Evolutionary conservation across 208 protist genomes (phyloP).

Genomic region (Endotrypanum monterogeii): DNA sequence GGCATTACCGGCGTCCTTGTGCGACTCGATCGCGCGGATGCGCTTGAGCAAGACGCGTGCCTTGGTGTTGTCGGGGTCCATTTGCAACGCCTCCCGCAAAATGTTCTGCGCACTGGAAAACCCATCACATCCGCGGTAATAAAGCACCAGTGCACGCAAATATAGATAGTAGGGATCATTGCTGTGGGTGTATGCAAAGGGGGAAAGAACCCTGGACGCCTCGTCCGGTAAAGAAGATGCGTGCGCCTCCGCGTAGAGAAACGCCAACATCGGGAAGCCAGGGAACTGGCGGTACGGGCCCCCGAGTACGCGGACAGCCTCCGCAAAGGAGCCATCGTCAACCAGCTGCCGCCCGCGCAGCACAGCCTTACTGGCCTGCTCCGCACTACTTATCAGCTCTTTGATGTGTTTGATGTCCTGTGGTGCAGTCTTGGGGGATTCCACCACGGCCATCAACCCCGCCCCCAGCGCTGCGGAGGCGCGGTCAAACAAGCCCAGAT

Average conservation of each 20-base stretch:
- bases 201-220: constrained; percentile 48
- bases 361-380: constrained; percentile 48
- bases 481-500: constrained; percentile 66
- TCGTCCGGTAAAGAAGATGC: constrained; percentile 52
- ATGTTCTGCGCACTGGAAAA: constrained; percentile 67
- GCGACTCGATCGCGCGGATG: constrained; percentile 63
- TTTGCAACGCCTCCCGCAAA: constrained; percentile 61
- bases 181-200: constrained; percentile 49
- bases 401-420: constrained; percentile 54
- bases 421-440: constrained; percentile 23
- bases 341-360: constrained; percentile 38
- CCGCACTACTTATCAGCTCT: constrained; percentile 47
- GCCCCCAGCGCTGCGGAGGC: constrained; percentile 42
- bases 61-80: constrained; percentile 80
- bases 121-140: constrained; percentile 74
- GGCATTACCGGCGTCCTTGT: constrained; percentile 83
- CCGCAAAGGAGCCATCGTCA: constrained; percentile 32
- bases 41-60: constrained; percentile 75
- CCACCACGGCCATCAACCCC: constrained; percentile 15
- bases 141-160: constrained; percentile 61
- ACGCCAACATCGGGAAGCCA: constrained; percentile 52
- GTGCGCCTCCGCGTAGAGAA: constrained; percentile 68
- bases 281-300: constrained; percentile 54
- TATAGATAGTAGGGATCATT: constrained; percentile 71
- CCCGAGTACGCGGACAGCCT: constrained; percentile 38